Evolutionary conservation across 164 flowering plant species (phyloP).

Genomic region (Malania oleifera): DNA sequence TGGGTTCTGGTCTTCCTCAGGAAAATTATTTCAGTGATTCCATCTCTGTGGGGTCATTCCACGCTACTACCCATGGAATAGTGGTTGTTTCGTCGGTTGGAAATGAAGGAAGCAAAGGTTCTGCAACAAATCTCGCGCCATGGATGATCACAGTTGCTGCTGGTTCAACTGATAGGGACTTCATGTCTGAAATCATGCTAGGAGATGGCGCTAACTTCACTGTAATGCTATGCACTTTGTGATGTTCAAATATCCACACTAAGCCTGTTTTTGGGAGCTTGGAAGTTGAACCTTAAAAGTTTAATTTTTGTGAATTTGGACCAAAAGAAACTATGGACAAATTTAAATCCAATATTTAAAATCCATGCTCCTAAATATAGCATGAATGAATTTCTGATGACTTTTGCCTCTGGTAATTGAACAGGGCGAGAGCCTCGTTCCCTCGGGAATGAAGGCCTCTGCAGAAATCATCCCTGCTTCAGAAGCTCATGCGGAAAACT

Average conservation of each 20-base stretch:
- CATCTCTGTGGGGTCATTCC: slow-evolving; percentile 75
- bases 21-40: slow-evolving; percentile 76
- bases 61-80: slow-evolving; percentile 64
- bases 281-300: too few relatives aligned
- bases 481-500: slow-evolving; percentile 58
- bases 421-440: slow-evolving; percentile 73
- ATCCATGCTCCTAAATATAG: too few relatives aligned
- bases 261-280: background rate
- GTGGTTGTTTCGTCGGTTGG: slow-evolving; percentile 72
- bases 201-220: slow-evolving; percentile 39
- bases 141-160: slow-evolving; percentile 86
- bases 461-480: slow-evolving; percentile 61
- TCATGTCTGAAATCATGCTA: slow-evolving; percentile 50
- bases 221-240: slow-evolving; percentile 26
- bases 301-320: too few relatives aligned
- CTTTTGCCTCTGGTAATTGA: slow-evolving; percentile 5
- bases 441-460: slow-evolving; percentile 33
- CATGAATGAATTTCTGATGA: too few relatives aligned
- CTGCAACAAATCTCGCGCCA: slow-evolving; percentile 77
- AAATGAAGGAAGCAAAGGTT: slow-evolving; percentile 53
- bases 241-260: background rate
- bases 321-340: too few relatives aligned
- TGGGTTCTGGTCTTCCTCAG: slow-evolving; percentile 69
- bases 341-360: too few relatives aligned
- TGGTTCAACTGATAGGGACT: slow-evolving; percentile 73